phyloP scores from a whole-genome alignment of 2,329 filamentous ascomycete species.

The Decorospora gaudefroyi region DNA sequence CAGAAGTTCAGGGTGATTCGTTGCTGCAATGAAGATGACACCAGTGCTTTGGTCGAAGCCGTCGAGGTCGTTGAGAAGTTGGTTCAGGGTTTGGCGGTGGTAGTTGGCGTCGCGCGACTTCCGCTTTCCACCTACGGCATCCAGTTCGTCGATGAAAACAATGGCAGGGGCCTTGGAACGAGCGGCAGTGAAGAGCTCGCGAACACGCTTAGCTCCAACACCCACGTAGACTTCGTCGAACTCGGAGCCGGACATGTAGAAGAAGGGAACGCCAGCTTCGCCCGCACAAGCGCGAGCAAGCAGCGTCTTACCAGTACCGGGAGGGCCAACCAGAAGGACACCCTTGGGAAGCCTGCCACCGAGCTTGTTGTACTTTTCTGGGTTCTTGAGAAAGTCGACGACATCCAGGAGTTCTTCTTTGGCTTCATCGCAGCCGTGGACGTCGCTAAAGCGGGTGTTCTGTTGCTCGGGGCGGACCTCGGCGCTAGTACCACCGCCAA shows the following conservation, averaged over 20 bases:
- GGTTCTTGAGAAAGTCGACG: conserved; percentile 93
- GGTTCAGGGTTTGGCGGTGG: conserved; percentile 96
- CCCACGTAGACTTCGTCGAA: conserved; percentile 99
- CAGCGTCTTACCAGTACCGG: conserved; percentile 96
- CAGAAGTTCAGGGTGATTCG: conserved; percentile 91
- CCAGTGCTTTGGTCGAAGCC: conserved; percentile 94
- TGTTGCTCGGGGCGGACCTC: conserved; percentile 94
- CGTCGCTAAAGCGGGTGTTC: conserved; percentile 86
- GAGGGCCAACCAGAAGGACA: conserved; percentile 90
- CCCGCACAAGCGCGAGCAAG: conserved; percentile 94
- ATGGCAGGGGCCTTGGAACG: conserved; percentile 87
- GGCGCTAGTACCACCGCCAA: conserved; percentile 70
- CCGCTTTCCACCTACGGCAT: conserved; percentile 91
- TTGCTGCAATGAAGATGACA: conserved; percentile 94
- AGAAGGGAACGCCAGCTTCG: conserved; percentile 96
- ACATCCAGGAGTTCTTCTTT: conserved; percentile 98
- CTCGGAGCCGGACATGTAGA: conserved; percentile 99
- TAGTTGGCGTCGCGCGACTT: conserved; percentile 93
- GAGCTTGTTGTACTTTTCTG: conserved; percentile 88
- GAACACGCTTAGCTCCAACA: conserved; percentile 93
- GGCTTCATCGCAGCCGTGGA: conserved; percentile 96
- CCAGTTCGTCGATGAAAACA: conserved; percentile 92
- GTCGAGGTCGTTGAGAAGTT: conserved; percentile 93
- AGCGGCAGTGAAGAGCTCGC: conserved; percentile 84
- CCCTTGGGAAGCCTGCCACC: conserved; percentile 97